Base-by-base conservation (phyloP, 345 rosid genomes). In the Hypericum perforatum region DNA sequence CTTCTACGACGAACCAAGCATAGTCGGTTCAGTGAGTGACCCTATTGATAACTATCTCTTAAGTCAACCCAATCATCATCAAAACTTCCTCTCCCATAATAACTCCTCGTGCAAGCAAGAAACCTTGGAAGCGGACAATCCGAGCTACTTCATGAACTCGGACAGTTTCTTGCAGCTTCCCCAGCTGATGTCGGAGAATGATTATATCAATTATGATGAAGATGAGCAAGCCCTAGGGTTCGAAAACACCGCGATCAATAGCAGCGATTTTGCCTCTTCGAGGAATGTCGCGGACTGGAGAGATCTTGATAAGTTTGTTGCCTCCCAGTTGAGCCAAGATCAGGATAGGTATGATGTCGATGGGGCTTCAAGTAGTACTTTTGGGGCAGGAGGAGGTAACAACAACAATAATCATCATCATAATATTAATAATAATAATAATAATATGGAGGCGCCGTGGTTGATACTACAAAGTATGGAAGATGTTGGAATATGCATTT, bases 241-340 rank as follows among this genome's bases (percentile, higher is more conserved):
- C 76, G 52, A 37, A 43, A 43, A 11, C 50, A 55, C 14, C 54
- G 57, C 38, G 53, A 52, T 6, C 45, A 13, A 37, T 41, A 48
- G 53, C 56, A 70, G 59, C 53, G 53, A 8, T 47, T 73, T 48
- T 44, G 32, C 32, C 32, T 22, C 32, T 4, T 22, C 32, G 32
- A 72, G 70, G 63, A 68, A 58, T 56, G 85, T 82, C 45, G 84
- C 89, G 0, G 95, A 85, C 29, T 89, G 97, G 97, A 81, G 94
- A 68, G 81, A 78, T 3, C 72, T 86, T 12, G 97, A 89, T 63
- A 83, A 80, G 77, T 86, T 89, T 57, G 95, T 89, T 45, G 97
- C 94, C n/a, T 83, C 97, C 6, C 95, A 89, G 59, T 52, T 86
- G 69, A 89, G 89, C 58, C 92, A 85, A 45, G 97, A 82, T 22